These are phyloP conservation scores for Leccinum cinnamomeum DNA, from an alignment of 1,284 basidiomycete genomes.

Conservation along the genomic window DNA sequence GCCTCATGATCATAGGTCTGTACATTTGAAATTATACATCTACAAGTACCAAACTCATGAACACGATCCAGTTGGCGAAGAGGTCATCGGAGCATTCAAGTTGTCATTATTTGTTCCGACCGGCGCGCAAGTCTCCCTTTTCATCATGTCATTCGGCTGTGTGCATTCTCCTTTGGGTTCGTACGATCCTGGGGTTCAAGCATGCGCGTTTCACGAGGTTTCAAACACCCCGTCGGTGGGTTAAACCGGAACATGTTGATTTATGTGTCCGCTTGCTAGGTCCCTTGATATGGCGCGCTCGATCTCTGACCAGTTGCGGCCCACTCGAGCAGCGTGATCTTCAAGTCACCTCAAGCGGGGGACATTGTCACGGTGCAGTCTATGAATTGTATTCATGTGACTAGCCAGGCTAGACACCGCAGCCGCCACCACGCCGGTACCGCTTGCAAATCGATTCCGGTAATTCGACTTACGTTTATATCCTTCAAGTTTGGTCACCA, in stretches of 20 bases:
- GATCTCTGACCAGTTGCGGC: background rate
- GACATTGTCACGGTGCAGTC: constrained; percentile 2
- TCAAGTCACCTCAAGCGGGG: constrained; percentile 8
- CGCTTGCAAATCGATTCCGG: constrained; percentile 23
- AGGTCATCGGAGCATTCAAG: constrained; percentile 10
- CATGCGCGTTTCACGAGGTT: constrained; percentile 25
- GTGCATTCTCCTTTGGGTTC: constrained; percentile 24
- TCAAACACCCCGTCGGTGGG: constrained; percentile 14
- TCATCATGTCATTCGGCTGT: constrained; percentile 27
- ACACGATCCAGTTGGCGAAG: constrained; percentile 13
- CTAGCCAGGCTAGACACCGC: constrained; percentile 1
- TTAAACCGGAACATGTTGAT: constrained; percentile 1
- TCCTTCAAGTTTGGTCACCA: constrained; percentile 6
- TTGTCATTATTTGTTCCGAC: constrained; percentile 7
- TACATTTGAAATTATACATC: constrained; percentile 27
- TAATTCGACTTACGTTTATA: constrained; percentile 20
- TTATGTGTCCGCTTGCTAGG: constrained; percentile 5
- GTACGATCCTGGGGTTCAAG: constrained; percentile 15
- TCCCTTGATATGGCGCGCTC: constrained; percentile 1
- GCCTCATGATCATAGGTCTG: constrained; percentile 4
- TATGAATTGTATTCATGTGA: constrained; percentile 4
- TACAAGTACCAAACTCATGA: constrained; percentile 2
- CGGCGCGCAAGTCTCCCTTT: constrained; percentile 2
- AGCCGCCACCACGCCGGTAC: constrained; percentile 25
- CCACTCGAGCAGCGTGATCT: constrained; percentile 2